Base-by-base conservation (phyloP, 768 basidiomycete genomes). In the Cantharellus cinnabarinus region DNA sequence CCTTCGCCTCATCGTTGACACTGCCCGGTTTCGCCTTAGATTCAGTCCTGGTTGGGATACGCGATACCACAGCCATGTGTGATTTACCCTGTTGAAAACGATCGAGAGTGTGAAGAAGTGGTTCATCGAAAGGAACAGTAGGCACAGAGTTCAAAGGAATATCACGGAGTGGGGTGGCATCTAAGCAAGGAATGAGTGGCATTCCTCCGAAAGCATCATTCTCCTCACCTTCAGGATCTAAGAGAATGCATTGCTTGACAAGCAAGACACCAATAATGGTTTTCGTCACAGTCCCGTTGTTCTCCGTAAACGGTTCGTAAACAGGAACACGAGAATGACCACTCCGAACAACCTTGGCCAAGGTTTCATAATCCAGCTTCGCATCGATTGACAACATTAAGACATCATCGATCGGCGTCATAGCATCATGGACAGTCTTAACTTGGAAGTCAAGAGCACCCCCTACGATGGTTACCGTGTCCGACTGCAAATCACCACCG, bases 321-420 rank as follows among this genome's bases (percentile, higher is more conserved):
- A 89, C 85, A 0, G 88, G 88, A 1, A 89, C 80, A 60, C 87
- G 81, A 65, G 84, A 86, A 65, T 89, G 88, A 3, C 88, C 88
- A 0, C 84, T 85, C 63, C 77, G 72, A 62, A 81, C 82, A 42
- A 91, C 83, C 66, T 78, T 74, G 68, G 79, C 81, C 66, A 94
- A 75, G 2, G 82, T 79, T 55, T 80, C 80, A 64, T 83, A 90
- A 65, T 91, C 88, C 44, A 94, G 76, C 61, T 77, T 80, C 0
- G 88, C 79, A 59, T 89, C 81, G 62, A 90, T 86, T 7, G 83
- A 84, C 50, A 94, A 74, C 87, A 91, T 90, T 71, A 90, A 89
- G 0, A 89, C 85, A 80, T 62, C 71, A 42, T 75, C 70, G 63
- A 88, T 88, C 34, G 83, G 82, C 0, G 85, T 88, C 86, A 89